phyloP scores from a whole-genome alignment of 768 basidiomycete species.

The Cubamyces lactineus region DNA sequence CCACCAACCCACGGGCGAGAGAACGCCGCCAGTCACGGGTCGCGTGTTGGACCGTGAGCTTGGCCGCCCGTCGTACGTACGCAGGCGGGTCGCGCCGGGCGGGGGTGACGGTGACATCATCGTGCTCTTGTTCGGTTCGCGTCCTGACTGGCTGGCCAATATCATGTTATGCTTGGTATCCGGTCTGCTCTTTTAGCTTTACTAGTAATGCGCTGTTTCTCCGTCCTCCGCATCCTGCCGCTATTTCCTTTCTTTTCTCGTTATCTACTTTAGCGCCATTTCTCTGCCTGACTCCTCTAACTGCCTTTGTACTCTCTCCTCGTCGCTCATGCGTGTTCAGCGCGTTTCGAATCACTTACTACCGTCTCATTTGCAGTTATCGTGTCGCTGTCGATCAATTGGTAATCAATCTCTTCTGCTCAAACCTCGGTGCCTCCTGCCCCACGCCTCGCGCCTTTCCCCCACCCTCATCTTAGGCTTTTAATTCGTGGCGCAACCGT shows the following conservation, averaged over 20 bases:
- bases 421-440: no score
- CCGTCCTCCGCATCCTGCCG: background rate
- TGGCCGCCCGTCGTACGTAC: background rate
- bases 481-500: no score
- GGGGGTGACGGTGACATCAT: constrained; percentile 10
- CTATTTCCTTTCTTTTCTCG: background rate
- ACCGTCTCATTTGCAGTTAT: constrained; percentile 4
- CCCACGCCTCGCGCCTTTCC: no score
- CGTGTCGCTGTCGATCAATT: constrained; percentile 8
- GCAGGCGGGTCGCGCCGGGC: background rate
- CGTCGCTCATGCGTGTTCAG: no score
- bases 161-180: background rate
- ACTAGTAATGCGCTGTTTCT: background rate
- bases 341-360: no score
- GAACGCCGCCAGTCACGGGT: constrained; percentile 2
- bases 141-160: background rate
- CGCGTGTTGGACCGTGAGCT: background rate
- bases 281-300: no score
- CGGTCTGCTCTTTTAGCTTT: background rate
- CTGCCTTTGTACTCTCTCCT: background rate
- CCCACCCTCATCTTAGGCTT: no score
- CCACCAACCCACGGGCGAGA: background rate
- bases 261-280: no score
- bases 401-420: background rate
- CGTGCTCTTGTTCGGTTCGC: constrained; percentile 8